These are phyloP conservation scores for Phoma herbarum DNA, from an alignment of 2,329 filamentous ascomycete genomes.

Conservation along the genomic window DNA sequence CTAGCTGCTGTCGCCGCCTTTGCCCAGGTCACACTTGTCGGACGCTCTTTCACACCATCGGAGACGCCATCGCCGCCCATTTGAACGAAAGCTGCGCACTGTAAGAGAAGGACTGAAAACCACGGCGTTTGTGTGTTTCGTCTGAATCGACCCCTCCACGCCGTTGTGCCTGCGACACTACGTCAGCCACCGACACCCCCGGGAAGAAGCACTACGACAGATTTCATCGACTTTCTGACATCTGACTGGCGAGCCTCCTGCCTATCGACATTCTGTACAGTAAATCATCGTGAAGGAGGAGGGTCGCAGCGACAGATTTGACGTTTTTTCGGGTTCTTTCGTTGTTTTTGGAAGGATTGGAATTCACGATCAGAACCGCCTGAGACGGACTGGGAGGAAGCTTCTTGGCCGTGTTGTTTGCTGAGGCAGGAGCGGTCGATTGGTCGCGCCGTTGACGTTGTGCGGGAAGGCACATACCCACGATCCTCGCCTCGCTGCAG, in stretches of 20 bases:
- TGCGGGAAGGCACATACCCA: constrained; percentile 43
- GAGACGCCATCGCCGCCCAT: constrained; percentile 23
- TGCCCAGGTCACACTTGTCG: constrained; percentile 39
- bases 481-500: constrained; percentile 27
- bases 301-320: neutral
- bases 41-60: constrained; percentile 26
- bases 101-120: constrained; percentile 29
- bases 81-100: constrained; percentile 17
- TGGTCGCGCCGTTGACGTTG: constrained; percentile 25
- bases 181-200: constrained; percentile 36
- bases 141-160: constrained; percentile 25
- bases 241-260: constrained; percentile 16
- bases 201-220: constrained; percentile 21
- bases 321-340: neutral
- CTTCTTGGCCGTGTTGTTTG: constrained; percentile 25
- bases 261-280: neutral
- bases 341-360: neutral
- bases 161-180: constrained; percentile 33
- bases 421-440: constrained; percentile 27
- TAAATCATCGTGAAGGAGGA: constrained; percentile 1
- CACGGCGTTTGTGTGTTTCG: constrained; percentile 22
- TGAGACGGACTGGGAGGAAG: constrained; percentile 13
- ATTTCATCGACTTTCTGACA: constrained; percentile 11
- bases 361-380: neutral
- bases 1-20: constrained; percentile 27